phyloP scores from a whole-genome alignment of 345 rosid genomes.

The Hibiscus trionum region DNA sequence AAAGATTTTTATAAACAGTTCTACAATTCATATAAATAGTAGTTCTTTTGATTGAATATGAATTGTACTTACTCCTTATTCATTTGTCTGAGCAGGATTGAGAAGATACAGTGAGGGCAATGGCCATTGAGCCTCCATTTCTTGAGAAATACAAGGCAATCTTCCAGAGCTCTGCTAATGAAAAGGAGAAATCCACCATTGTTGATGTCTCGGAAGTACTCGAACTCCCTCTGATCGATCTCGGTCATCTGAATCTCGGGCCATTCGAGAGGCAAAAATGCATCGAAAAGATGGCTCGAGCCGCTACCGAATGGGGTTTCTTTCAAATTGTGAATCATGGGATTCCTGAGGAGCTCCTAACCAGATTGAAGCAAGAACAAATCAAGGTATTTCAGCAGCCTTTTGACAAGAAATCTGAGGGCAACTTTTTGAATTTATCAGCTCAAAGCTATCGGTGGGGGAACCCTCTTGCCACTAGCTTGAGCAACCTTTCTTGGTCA shows the following conservation, averaged over 20 bases:
- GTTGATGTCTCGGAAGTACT: constrained; percentile 9
- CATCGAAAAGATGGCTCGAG: constrained; percentile 34
- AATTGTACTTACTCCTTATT: not conserved
- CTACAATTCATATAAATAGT: not conserved
- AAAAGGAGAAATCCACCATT: not conserved
- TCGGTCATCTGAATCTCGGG: constrained; percentile 22
- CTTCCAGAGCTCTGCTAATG: not conserved
- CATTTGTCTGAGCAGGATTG: not conserved
- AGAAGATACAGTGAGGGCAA: not conserved
- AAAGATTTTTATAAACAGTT: not conserved
- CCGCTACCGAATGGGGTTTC: constrained; percentile 65
- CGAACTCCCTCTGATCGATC: constrained; percentile 53
- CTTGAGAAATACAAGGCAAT: constrained; percentile 3
- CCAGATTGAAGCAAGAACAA: constrained; percentile 34
- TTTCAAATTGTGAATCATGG: constrained; percentile 71
- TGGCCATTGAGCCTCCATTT: constrained; percentile 12
- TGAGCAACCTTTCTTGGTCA: constrained; percentile 53
- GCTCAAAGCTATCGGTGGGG: constrained; percentile 62
- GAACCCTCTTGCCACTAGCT: constrained; percentile 52
- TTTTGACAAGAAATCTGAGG: constrained; percentile 30
- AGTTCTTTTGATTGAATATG: constrained; percentile 1
- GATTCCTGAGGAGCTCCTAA: constrained; percentile 31
- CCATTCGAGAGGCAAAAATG: constrained; percentile 26
- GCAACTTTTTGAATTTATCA: constrained; percentile 26
- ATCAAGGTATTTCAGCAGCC: constrained; percentile 43